Conservation (phyloP, 495 filamentous ascomycete genomes). For the Daldinia bambusicola region DNA sequence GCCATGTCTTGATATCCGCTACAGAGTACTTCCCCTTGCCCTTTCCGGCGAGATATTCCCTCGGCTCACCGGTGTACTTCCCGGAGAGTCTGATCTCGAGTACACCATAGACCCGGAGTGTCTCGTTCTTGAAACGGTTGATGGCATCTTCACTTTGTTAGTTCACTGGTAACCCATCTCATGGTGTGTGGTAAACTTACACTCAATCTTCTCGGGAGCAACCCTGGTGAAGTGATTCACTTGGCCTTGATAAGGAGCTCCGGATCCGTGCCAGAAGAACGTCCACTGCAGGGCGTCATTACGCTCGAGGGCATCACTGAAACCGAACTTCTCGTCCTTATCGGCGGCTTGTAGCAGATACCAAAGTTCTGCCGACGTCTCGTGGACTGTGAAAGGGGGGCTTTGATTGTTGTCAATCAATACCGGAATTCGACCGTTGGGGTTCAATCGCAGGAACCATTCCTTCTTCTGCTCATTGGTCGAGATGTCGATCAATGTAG, state of each 20-base stretch:
- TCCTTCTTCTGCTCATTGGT: constrained; percentile 69
- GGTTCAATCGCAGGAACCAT: constrained; percentile 65
- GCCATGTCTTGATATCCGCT: constrained; percentile 66
- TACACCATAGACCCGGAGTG: constrained; percentile 62
- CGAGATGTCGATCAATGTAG: constrained; percentile 61
- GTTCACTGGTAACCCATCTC: background rate
- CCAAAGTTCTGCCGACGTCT: constrained; percentile 63
- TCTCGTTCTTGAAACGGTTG: constrained; percentile 64
- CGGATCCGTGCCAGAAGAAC: constrained; percentile 63
- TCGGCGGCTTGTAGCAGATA: constrained; percentile 62
- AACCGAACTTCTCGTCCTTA: constrained; percentile 58
- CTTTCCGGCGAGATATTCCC: constrained; percentile 64
- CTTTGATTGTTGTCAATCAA: constrained; percentile 60
- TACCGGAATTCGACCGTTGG: constrained; percentile 63
- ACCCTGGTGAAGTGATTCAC: constrained; percentile 50
- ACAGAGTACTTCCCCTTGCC: constrained; percentile 65
- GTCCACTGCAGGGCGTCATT: constrained; percentile 58
- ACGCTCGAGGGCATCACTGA: constrained; percentile 57
- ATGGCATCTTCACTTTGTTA: constrained; percentile 56
- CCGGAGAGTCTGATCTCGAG: constrained; percentile 63
- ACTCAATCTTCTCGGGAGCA: constrained; percentile 59
- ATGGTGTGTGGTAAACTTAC: constrained; percentile 44
- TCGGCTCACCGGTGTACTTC: constrained; percentile 56
- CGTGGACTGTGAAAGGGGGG: constrained; percentile 64
- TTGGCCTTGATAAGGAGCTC: constrained; percentile 58